A percentile compares a stretch with the other conserved stretches of the same genome.
phyloP scores from a whole-genome alignment of 1,284 basidiomycete species.

The Sparassis latifolia region DNA sequence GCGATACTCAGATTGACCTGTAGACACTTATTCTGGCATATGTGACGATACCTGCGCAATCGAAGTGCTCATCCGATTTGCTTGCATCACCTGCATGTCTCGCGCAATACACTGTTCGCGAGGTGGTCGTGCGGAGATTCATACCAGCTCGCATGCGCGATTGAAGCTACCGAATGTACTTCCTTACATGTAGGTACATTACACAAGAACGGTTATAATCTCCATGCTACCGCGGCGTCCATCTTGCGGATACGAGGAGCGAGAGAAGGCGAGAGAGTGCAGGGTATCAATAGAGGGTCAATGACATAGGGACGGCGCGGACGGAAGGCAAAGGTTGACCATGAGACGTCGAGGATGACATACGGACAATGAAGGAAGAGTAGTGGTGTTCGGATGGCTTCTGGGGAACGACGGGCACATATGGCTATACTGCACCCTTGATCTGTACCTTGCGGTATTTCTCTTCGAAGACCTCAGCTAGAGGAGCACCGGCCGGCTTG shows the following conservation, averaged over 20 bases:
- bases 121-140: conserved; percentile 83
- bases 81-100: conserved; percentile 70
- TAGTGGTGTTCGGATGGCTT: background rate
- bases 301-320: no score
- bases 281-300: no score
- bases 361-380: background rate
- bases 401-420: background rate
- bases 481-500: conserved; percentile 45
- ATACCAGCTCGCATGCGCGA: conserved; percentile 91
- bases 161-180: conserved; percentile 27
- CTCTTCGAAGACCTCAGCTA: conserved; percentile 59
- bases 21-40: conserved; percentile 88
- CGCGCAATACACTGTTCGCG: conserved; percentile 71
- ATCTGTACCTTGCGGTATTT: conserved; percentile 74
- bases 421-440: conserved; percentile 45
- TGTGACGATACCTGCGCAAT: conserved; percentile 78
- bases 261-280: no score
- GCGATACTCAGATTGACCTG: background rate
- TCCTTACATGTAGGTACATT: no score
- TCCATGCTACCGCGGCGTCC: no score
- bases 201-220: no score
- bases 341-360: background rate
- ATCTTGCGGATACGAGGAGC: no score
- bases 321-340: no score
- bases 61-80: conserved; percentile 42